Evolutionary conservation across 495 filamentous ascomycete species (phyloP), one percentile per base, ranked within the genome.

Genomic region (Aspergillus bertholletiae): DNA sequence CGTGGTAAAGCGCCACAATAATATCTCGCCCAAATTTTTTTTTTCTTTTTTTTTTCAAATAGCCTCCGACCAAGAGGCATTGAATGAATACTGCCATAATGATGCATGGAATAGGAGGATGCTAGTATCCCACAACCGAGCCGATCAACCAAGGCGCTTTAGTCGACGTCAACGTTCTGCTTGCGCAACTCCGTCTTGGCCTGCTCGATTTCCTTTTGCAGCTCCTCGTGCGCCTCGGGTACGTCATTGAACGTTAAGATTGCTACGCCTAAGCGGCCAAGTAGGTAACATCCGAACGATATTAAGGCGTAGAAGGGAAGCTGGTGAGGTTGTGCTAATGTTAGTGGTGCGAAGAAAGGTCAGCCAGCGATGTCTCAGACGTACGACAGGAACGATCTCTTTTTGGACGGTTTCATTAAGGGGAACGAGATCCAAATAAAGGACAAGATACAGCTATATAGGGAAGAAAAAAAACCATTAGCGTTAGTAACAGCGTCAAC

Each of bases 201-300:
- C 56, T 70, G 73, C 48, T 75, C 74, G 44, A 82, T 80, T 61
- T 82, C 74, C 67, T 78, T 84, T 78, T 96, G 89, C 58, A 98
- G 74, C 73, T 96, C 93, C 60, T 85, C 80, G 70, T 97, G 88
- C 53, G 94, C 94, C 57, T 89, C 84, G 48, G 95, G 93, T 12
- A 94, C 91, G 74, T 97, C 90, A 74, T 95, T 91, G 81, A 98
- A 98, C 34, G 92, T 96, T 61, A 96, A 78, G 59, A 98, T 88
- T 35, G 93, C 93, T 77, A 84, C 84, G 48, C 94, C 94, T 24
- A 98, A 83, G 57, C 90, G 90, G 77, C 88, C 90, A 49, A 97
- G 85, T 6, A 98, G 85, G 75, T 92, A 97, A 41, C 92, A 88
- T 72, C 92, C 94, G 71, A 97, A 94, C 46, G 86, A 85, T 58